Evolutionary conservation across 306 rosid species (phyloP).

Genomic region (Cucurbita moschata): DNA sequence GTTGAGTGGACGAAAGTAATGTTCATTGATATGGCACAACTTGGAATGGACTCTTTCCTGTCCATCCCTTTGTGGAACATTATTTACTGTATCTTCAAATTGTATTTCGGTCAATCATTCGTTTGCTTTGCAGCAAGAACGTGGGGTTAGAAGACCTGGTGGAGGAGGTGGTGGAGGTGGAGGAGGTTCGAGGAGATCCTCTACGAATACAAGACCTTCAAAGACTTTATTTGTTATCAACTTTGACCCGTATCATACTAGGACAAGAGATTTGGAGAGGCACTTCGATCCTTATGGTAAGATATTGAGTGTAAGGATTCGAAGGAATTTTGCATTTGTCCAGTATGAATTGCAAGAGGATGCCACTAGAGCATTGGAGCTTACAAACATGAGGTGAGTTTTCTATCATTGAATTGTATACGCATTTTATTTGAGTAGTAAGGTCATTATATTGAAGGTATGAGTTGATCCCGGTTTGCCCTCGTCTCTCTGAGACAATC

Average conservation of each 20-base stretch:
- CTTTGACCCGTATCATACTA: slow-evolving; percentile 78
- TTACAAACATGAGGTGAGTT: slow-evolving; percentile 70
- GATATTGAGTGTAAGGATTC: slow-evolving; percentile 77
- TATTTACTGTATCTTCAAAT: not conserved
- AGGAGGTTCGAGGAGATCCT: slow-evolving; percentile 52
- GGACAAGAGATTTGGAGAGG: slow-evolving; percentile 95
- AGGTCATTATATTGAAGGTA: not conserved
- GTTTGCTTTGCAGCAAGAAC: slow-evolving; percentile 53
- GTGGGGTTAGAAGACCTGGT: slow-evolving; percentile 75
- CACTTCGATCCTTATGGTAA: slow-evolving; percentile 95
- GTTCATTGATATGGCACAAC: not conserved
- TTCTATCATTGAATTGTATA: not conserved
- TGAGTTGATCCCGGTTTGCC: not conserved
- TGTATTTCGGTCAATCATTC: not conserved
- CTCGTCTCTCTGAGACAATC: not conserved
- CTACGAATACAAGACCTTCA: slow-evolving; percentile 62
- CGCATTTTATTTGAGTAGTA: not conserved
- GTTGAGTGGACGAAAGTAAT: slow-evolving; percentile 98
- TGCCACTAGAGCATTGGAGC: slow-evolving; percentile 83
- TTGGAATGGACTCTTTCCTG: not conserved
- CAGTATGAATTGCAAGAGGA: slow-evolving; percentile 91
- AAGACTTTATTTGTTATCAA: slow-evolving; percentile 91
- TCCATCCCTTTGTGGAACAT: not conserved
- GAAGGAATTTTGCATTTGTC: slow-evolving; percentile 91
- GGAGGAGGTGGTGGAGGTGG: slow-evolving; percentile 13